These are phyloP conservation scores for Aurinia saxatilis DNA, from an alignment of 345 rosid species.

Conservation along the genomic window DNA sequence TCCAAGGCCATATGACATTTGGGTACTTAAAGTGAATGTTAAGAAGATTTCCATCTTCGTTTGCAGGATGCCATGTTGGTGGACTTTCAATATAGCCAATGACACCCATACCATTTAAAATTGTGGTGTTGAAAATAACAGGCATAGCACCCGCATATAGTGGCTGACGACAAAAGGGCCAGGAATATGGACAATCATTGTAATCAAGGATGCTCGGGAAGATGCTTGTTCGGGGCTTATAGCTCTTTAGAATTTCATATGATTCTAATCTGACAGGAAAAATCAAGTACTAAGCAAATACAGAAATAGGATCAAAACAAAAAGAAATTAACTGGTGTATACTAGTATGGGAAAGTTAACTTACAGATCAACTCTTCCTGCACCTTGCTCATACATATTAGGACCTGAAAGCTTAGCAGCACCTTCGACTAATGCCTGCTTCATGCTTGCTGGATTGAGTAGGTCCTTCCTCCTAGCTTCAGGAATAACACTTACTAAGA, in stretches of 20 bases:
- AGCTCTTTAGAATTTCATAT: conserved; percentile 84
- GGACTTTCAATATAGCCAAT: conserved; percentile 73
- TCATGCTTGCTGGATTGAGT: conserved; percentile 98
- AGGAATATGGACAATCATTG: conserved; percentile 87
- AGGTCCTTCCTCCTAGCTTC: conserved; percentile 56
- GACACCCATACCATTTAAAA: conserved; percentile 96
- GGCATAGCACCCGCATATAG: conserved; percentile 98
- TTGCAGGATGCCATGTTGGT: conserved; percentile 87
- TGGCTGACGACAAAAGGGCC: conserved; percentile 98
- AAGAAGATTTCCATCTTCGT: conserved; percentile 84
- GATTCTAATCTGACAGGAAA: conserved; percentile 78
- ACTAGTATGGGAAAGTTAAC: conserved; percentile 24
- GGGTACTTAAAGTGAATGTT: conserved; percentile 79
- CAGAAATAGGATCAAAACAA: not conserved
- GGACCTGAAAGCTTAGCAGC: conserved; percentile 96
- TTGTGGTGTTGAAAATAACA: conserved; percentile 78
- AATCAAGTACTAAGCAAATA: conserved; percentile 22
- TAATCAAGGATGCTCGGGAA: conserved; percentile 85
- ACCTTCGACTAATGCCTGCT: conserved; percentile 97
- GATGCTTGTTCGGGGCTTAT: conserved; percentile 88
- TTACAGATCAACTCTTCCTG: conserved; percentile 95
- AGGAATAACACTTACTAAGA: conserved; percentile 85
- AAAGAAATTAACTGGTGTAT: not conserved
- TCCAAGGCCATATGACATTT: conserved; percentile 97
- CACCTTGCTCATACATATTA: conserved; percentile 96